These are phyloP conservation scores for Beauveria asiatica DNA, from an alignment of 2,329 filamentous ascomycete genomes.

Conservation along the genomic window DNA sequence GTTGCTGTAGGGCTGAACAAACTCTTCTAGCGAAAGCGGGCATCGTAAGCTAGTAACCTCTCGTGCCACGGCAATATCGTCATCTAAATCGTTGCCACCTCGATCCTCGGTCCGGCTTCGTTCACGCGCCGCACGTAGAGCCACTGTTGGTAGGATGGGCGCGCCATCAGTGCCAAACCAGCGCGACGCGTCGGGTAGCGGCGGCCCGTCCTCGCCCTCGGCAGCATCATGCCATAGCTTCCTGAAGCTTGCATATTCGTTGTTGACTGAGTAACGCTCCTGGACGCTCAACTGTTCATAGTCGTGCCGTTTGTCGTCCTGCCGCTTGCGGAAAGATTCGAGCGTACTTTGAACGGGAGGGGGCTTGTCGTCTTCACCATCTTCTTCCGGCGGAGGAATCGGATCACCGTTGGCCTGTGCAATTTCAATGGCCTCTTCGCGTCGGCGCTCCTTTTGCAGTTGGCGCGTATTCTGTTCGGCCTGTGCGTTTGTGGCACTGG, in stretches of 20 bases:
- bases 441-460: conserved; percentile 8
- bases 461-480: conserved; percentile 11
- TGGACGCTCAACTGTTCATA: conserved; percentile 35
- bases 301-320: conserved; percentile 29
- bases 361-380: conserved; percentile 18
- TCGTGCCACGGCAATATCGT: conserved; percentile 59
- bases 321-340: conserved; percentile 27
- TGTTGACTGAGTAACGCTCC: conserved; percentile 45
- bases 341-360: conserved; percentile 19
- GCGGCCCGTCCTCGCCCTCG: conserved; percentile 39
- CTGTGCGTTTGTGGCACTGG: conserved; percentile 20
- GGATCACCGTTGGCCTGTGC: conserved; percentile 14
- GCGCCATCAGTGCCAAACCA: conserved; percentile 45
- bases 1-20: conserved; percentile 59
- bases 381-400: conserved; percentile 16
- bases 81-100: conserved; percentile 45
- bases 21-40: conserved; percentile 56
- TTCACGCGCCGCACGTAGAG: conserved; percentile 8
- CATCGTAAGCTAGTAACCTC: conserved; percentile 60
- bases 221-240: conserved; percentile 47
- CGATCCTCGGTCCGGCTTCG: conserved; percentile 17
- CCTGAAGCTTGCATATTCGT: conserved; percentile 53
- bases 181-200: conserved; percentile 41
- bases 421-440: conserved; percentile 5
- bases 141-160: conserved; percentile 27